Conservation (phyloP, 345 rosid genomes). For the Ceriops decandra region DNA sequence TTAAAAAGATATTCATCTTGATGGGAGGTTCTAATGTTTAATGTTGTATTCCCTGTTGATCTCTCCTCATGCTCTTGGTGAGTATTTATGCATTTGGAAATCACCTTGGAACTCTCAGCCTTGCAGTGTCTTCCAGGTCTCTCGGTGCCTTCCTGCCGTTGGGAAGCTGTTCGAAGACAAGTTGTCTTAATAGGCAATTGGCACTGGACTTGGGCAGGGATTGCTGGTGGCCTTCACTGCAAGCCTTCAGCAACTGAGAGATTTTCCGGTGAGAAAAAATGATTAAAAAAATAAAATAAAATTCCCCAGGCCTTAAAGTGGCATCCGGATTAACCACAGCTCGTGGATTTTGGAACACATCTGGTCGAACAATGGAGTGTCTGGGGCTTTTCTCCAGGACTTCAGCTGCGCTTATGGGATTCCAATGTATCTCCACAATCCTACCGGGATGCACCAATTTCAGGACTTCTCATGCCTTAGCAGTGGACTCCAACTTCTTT, state of each 20-base stretch:
- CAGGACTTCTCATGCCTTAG: conserved; percentile 16
- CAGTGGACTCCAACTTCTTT: conserved; percentile 2
- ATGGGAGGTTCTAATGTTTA: not conserved
- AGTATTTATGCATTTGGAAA: too few relatives aligned
- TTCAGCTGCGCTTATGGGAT: conserved; percentile 39
- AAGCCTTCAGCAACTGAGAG: conserved; percentile 32
- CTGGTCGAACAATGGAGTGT: conserved; percentile 48
- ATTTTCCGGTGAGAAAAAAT: conserved; percentile 40
- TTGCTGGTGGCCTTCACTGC: conserved; percentile 11
- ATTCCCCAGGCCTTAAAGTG: conserved; percentile 31
- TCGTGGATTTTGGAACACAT: conserved; percentile 48
- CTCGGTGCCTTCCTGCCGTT: not conserved
- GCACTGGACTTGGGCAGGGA: conserved; percentile 10
- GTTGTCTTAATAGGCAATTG: conserved; percentile 10
- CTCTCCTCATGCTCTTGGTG: conserved; percentile 15
- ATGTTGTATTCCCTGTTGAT: not conserved
- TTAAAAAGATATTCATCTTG: not conserved
- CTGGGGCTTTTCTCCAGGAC: conserved; percentile 39
- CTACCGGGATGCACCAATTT: conserved; percentile 44
- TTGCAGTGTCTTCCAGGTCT: conserved; percentile 9
- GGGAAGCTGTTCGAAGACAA: conserved; percentile 4
- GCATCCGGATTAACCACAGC: conserved; percentile 45
- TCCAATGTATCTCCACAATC: conserved; percentile 27
- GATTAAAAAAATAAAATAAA: conserved; percentile 22
- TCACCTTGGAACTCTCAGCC: conserved; percentile 18